Evolutionary conservation across 345 rosid genomes (phyloP).

Genomic region (Moricandia arvensis): DNA sequence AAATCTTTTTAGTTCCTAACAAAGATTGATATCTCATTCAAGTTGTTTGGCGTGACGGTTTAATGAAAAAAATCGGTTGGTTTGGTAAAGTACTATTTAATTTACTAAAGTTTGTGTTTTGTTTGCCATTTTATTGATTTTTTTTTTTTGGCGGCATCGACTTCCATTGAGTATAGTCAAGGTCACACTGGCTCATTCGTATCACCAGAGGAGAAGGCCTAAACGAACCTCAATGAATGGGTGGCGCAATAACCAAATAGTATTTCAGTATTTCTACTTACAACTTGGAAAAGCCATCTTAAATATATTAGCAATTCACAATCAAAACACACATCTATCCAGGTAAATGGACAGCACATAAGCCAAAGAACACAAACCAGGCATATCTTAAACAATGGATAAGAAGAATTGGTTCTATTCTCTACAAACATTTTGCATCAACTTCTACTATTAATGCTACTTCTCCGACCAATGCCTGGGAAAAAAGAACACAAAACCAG

Average conservation of each 20-base stretch:
- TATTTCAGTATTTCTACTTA: too few relatives aligned
- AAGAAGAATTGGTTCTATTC: conserved; percentile 30
- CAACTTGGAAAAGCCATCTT: too few relatives aligned
- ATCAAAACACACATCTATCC: conserved; percentile 13
- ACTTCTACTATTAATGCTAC: conserved; percentile 29
- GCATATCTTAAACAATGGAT: conserved; percentile 32
- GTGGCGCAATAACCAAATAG: neutral
- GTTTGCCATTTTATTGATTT: neutral
- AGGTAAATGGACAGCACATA: conserved; percentile 18
- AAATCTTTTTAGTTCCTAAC: too few relatives aligned
- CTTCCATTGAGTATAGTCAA: neutral
- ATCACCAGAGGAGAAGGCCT: neutral
- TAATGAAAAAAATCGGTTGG: neutral
- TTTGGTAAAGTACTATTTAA: neutral
- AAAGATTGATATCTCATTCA: too few relatives aligned
- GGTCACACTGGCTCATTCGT: neutral
- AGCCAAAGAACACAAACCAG: conserved; percentile 21
- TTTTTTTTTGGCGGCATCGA: neutral
- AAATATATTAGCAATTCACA: conserved; percentile 10
- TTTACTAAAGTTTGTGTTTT: neutral
- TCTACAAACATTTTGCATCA: conserved; percentile 36
- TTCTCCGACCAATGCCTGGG: conserved; percentile 26
- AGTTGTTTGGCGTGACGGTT: too few relatives aligned
- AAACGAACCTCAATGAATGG: conserved; percentile 3
- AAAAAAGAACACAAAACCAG: conserved; percentile 17